Evolutionary conservation across 441 rosid genomes (phyloP).

Genomic region (Mallotus repandus): DNA sequence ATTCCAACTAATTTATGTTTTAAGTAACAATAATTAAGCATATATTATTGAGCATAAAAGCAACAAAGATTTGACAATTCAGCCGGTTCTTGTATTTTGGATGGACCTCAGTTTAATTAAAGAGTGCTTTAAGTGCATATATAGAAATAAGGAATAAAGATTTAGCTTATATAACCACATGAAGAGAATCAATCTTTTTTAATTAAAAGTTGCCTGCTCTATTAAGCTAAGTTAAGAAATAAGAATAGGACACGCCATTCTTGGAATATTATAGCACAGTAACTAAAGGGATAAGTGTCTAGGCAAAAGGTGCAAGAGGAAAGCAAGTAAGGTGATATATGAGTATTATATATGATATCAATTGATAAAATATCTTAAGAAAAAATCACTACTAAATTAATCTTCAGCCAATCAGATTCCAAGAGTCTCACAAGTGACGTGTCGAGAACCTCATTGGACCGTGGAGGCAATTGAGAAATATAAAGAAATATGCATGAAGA

Average conservation of each 20-base stretch:
- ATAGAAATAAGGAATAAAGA: slow-evolving; percentile 2
- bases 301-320: background rate
- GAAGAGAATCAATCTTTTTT: background rate
- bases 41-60: background rate
- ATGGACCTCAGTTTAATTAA: background rate
- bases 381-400: background rate
- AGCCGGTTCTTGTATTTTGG: background rate
- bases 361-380: background rate
- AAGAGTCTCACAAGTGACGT: background rate
- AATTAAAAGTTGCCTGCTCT: background rate
- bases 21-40: background rate
- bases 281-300: no score
- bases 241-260: slow-evolving; percentile 8
- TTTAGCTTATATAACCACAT: background rate
- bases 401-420: background rate
- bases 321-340: background rate
- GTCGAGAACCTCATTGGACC: background rate
- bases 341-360: background rate
- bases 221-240: background rate
- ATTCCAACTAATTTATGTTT: background rate
- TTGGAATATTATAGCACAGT: background rate
- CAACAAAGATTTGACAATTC: background rate
- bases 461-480: background rate
- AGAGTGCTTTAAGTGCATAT: background rate
- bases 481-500: background rate